Percentiles rank a stretch among this genome's conserved stretches.
Conservation (phyloP, 2,329 filamentous ascomycete species). For the Alternaria triticimaculans region DNA sequence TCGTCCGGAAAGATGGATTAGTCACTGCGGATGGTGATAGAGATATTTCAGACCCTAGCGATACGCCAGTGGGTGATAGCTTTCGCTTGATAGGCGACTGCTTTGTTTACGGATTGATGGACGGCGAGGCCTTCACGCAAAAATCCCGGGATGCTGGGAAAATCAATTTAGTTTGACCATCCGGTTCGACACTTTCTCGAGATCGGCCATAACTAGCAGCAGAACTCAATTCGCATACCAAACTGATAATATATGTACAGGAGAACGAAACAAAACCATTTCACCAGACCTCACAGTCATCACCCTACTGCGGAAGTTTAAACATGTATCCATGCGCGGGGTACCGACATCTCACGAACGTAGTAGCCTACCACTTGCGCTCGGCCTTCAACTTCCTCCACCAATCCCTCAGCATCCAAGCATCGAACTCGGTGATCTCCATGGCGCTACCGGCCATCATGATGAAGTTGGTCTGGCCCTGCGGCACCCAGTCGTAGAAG, state of each 20-base stretch:
- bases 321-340: neutral
- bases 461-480: conserved; percentile 52
- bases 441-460: conserved; percentile 55
- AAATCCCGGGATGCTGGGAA: neutral
- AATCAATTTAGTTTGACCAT: conserved; percentile 1
- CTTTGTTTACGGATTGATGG: conserved; percentile 27
- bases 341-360: neutral
- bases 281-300: neutral
- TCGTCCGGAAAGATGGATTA: conserved; percentile 9
- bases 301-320: too few species aligned
- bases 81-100: conserved; percentile 24
- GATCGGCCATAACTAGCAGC: neutral
- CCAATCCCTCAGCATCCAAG: conserved; percentile 59
- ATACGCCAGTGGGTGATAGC: neutral
- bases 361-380: conserved; percentile 18
- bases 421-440: conserved; percentile 56
- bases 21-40: neutral
- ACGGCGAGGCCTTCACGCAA: conserved; percentile 18
- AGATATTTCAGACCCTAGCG: neutral
- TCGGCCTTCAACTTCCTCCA: conserved; percentile 47
- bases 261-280: neutral
- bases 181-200: neutral
- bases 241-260: neutral
- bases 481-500: conserved; percentile 55
- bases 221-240: neutral